These are phyloP conservation scores for Solanum pinnatisectum DNA, from an alignment of 257 asterid species.

Conservation along the genomic window DNA sequence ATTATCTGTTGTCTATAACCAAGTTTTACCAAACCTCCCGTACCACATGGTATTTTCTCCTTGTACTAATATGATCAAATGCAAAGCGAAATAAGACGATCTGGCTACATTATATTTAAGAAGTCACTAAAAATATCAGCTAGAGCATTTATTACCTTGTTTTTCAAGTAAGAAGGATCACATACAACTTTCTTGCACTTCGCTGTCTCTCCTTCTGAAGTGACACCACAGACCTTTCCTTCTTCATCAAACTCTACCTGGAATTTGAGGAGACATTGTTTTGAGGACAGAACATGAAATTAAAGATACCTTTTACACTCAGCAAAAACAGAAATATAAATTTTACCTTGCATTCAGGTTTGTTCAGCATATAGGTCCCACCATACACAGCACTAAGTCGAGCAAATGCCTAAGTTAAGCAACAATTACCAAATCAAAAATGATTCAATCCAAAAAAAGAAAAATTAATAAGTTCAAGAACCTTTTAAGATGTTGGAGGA, in stretches of 20 bases:
- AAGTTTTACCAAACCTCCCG: not conserved
- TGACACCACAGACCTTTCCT: slow-evolving; percentile 83
- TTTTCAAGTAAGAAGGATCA: slow-evolving; percentile 81
- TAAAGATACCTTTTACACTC: not conserved
- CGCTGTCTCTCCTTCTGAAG: slow-evolving; percentile 96
- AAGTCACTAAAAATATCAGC: not conserved
- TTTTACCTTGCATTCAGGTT: slow-evolving; percentile 85
- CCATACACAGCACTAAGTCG: slow-evolving; percentile 98
- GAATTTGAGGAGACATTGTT: not conserved
- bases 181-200: slow-evolving; percentile 90
- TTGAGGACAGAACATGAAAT: not conserved
- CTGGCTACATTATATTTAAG: not conserved
- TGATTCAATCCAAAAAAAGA: not conserved
- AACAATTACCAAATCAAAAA: not conserved
- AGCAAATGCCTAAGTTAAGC: slow-evolving; percentile 65
- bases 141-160: slow-evolving; percentile 44
- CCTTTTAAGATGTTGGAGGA: not conserved
- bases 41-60: not conserved
- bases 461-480: not conserved
- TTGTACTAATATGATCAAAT: not conserved
- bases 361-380: slow-evolving; percentile 93
- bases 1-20: not conserved
- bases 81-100: not conserved
- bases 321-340: not conserved
- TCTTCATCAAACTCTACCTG: slow-evolving; percentile 87